phyloP scores from a whole-genome alignment of 2,329 filamentous ascomycete species.

The Neonectria sp. region DNA sequence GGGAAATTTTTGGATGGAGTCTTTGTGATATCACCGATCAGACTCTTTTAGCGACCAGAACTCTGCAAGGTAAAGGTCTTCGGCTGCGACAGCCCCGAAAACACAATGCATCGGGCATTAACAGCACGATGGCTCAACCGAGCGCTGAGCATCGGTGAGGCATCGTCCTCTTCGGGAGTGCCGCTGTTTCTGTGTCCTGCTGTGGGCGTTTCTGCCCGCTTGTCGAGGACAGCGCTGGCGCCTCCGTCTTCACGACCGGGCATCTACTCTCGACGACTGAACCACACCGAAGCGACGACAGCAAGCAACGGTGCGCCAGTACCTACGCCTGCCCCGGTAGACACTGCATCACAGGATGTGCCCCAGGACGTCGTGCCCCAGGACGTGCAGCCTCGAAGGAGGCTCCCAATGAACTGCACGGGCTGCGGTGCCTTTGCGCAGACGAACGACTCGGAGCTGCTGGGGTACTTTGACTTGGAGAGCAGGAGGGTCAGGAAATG shows the following conservation, averaged over 20 bases:
- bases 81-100: slow-evolving; percentile 25
- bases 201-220: slow-evolving; percentile 48
- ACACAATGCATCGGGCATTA: slow-evolving; percentile 61
- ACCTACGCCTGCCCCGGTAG: not conserved
- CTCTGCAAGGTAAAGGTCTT: slow-evolving; percentile 3
- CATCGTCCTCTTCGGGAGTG: slow-evolving; percentile 54
- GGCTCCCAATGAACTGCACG: slow-evolving; percentile 71
- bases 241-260: slow-evolving; percentile 28
- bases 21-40: not conserved
- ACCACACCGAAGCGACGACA: slow-evolving; percentile 46
- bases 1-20: slow-evolving; percentile 44
- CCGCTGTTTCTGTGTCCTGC: slow-evolving; percentile 66
- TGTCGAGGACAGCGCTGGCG: slow-evolving; percentile 27
- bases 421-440: slow-evolving; percentile 78
- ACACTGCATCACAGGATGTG: slow-evolving; percentile 1
- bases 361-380: not conserved
- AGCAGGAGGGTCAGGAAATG: slow-evolving; percentile 68
- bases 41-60: slow-evolving; percentile 31
- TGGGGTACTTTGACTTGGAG: slow-evolving; percentile 70
- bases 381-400: slow-evolving; percentile 30
- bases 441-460: slow-evolving; percentile 62
- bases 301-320: slow-evolving; percentile 16
- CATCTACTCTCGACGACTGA: slow-evolving; percentile 43
- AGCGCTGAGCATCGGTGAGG: slow-evolving; percentile 60
- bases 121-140: slow-evolving; percentile 60